Evolutionary conservation across 1,284 basidiomycete genomes (phyloP).

Genomic region (Puccinia hordei): DNA sequence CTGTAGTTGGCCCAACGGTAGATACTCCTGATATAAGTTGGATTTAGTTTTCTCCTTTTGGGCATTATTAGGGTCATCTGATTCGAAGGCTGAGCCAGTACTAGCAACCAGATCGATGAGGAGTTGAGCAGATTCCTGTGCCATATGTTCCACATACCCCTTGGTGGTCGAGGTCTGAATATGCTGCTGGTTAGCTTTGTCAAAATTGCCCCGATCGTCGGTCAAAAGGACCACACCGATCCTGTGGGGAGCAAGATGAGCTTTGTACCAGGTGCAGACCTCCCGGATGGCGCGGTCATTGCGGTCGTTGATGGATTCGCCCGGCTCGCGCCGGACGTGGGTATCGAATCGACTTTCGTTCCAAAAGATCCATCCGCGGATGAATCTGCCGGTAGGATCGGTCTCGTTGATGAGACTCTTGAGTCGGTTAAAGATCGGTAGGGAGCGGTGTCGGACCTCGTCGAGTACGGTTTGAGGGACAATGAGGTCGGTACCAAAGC

Average conservation of each 20-base stretch:
- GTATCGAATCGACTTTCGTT: constrained; percentile 67
- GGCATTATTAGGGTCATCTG: constrained; percentile 43
- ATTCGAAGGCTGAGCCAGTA: constrained; percentile 63
- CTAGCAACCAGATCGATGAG: constrained; percentile 79
- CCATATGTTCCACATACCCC: constrained; percentile 75
- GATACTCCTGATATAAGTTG: constrained; percentile 67
- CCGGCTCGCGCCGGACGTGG: constrained; percentile 70
- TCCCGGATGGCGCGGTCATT: constrained; percentile 90
- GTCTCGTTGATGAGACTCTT: constrained; percentile 78
- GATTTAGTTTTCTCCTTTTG: constrained; percentile 33
- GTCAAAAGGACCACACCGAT: constrained; percentile 76
- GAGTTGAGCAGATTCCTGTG: constrained; percentile 64
- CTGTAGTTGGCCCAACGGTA: constrained; percentile 71
- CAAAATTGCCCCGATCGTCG: constrained; percentile 83
- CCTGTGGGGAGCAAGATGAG: constrained; percentile 64
- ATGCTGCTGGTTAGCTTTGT: constrained; percentile 71
- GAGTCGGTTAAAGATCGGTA: constrained; percentile 89
- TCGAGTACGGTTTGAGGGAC: constrained; percentile 92
- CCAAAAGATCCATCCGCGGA: constrained; percentile 53
- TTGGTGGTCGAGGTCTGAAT: constrained; percentile 70
- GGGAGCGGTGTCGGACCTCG: constrained; percentile 89
- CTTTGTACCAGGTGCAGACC: constrained; percentile 79
- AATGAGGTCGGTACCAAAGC: constrained; percentile 66
- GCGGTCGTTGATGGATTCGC: constrained; percentile 82
- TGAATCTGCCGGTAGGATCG: constrained; percentile 64